Conservation (phyloP, 768 basidiomycete genomes). For the Termitomyces eurrhizus region DNA sequence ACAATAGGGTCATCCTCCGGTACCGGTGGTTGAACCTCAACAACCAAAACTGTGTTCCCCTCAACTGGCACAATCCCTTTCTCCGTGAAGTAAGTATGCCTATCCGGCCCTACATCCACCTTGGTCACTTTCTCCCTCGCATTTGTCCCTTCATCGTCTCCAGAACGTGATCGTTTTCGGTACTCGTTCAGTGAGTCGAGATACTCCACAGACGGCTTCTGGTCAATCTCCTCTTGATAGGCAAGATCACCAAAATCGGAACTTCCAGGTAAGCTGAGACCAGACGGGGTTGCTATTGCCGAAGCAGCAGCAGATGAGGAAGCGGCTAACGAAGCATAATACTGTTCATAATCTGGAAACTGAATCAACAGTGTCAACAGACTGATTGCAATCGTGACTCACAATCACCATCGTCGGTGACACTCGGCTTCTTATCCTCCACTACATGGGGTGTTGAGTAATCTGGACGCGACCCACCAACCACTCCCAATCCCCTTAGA, state of each 20-base stretch:
- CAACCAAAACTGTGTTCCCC: constrained; percentile 23
- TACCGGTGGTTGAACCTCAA: constrained; percentile 14
- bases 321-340: constrained; percentile 75
- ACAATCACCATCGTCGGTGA: constrained; percentile 66
- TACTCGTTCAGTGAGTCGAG: constrained; percentile 69
- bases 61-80: constrained; percentile 17
- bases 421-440: constrained; percentile 25
- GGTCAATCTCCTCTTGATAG: constrained; percentile 64
- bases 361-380: neutral
- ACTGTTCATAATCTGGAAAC: constrained; percentile 68
- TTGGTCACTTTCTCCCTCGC: constrained; percentile 37
- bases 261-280: constrained; percentile 38
- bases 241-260: constrained; percentile 50
- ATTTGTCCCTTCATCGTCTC: constrained; percentile 47
- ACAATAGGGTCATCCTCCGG: constrained; percentile 58
- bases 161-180: constrained; percentile 68
- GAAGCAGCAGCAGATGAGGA: constrained; percentile 53
- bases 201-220: constrained; percentile 62
- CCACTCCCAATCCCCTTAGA: constrained; percentile 60
- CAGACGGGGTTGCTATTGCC: constrained; percentile 57
- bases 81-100: constrained; percentile 17
- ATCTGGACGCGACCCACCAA: constrained; percentile 41
- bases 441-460: constrained; percentile 16
- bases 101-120: constrained; percentile 33
- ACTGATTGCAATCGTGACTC: constrained; percentile 22